Conservation (phyloP, 345 rosid genomes). For the Dipteronia dyeriana region DNA sequence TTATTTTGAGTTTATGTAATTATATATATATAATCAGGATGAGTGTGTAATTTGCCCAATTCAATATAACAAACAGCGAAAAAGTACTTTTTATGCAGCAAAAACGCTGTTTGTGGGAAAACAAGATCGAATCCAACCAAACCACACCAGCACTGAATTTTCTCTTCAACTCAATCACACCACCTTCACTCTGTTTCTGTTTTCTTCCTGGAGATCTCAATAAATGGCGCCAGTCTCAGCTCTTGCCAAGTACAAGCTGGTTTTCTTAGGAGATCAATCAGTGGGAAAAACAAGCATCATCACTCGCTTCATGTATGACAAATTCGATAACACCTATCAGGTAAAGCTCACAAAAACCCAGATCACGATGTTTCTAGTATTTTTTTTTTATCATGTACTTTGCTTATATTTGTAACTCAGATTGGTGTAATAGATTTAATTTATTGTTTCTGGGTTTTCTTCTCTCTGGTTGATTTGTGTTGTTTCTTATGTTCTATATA, state of each 20-base stretch:
- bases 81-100: too few species aligned
- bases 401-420: not conserved
- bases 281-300: conserved; percentile 93
- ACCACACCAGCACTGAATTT: not conserved
- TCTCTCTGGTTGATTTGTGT: not conserved
- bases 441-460: conserved; percentile 1
- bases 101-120: not conserved
- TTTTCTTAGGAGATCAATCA: conserved; percentile 86
- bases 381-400: not conserved
- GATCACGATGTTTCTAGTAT: not conserved
- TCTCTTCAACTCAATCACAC: not conserved
- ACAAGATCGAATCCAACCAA: not conserved
- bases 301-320: conserved; percentile 93
- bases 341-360: conserved; percentile 25
- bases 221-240: conserved; percentile 82
- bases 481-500: not conserved
- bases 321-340: conserved; percentile 93
- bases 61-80: not conserved
- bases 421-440: not conserved
- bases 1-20: too few species aligned
- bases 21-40: too few species aligned
- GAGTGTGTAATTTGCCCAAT: too few species aligned
- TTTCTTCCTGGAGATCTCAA: conserved; percentile 1
- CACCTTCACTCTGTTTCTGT: not conserved
- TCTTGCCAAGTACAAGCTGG: conserved; percentile 88